Evolutionary conservation across 176 grass and related monocot species (phyloP), one percentile per base, ranked within the genome.

Genomic region (Musa itinerans): DNA sequence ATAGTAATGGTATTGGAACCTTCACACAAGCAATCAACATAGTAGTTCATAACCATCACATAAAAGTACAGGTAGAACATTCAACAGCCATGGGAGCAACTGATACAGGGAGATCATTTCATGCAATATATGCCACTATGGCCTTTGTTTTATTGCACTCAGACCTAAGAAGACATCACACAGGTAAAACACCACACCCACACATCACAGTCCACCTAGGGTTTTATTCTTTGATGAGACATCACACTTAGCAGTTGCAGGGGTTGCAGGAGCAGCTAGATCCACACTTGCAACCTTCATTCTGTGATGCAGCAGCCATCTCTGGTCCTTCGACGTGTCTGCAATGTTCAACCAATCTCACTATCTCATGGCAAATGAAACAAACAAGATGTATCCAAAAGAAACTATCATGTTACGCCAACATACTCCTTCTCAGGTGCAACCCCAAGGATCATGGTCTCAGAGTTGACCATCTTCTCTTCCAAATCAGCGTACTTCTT

Each of bases 401-500:
- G 0, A 29, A 24, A 23, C 22, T 8, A 25, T 52, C 76, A 56
- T 2, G 8, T 1, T 54, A 14, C 14, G 66, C 23, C 2, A 27
- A 22, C 50, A 80, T 27, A n/a, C 50, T 72, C 71, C 81, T 85
- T 85, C 50, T 75, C 78, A 0, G 84, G 67, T 51, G 74, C 75
- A 9, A 76, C 71, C 2, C 84, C 84, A 11, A 84, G 66, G 59
- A 90, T 63, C 64, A 78, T 62, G 0, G 29, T 76, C 62, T 70
- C 70, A 76, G 85, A 61, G 21, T 11, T 75, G 27, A 22, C 43
- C 50, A 11, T 78, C 88, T 82, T 85, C 76, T 80, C 85, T 11
- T 50, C 79, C 6, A 85, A 23, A 61, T 90, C 88, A 74, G 76
- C 81, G 72, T 87, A 80, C 82, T 57, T 87, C 84, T 87, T 87